Conservation (phyloP, 192 early-diverging fungal genomes). For the Backusella westeae region DNA sequence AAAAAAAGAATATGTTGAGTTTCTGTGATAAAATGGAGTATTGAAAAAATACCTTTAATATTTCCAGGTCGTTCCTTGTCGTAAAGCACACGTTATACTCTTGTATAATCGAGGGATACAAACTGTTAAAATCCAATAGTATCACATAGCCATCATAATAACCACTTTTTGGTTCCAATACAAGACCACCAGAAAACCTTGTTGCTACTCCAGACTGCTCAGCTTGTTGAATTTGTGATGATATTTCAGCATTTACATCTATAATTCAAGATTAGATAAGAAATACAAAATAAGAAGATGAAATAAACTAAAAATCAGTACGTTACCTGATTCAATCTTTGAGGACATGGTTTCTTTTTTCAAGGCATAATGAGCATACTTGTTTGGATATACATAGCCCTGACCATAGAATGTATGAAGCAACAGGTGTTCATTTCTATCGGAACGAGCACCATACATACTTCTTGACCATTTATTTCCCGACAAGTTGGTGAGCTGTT, state of each 20-base stretch:
- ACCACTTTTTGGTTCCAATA: constrained; percentile 96
- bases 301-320: not conserved
- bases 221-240: not conserved
- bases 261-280: not conserved
- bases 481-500: constrained; percentile 87
- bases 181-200: constrained; percentile 86
- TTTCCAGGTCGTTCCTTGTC: constrained; percentile 41
- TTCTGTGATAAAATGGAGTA: not conserved
- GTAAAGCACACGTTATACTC: constrained; percentile 99
- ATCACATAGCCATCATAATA: constrained; percentile 95
- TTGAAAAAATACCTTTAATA: not conserved
- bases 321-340: not conserved
- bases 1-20: not conserved
- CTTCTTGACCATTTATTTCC: constrained; percentile 86
- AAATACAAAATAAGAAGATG: constrained; percentile 23
- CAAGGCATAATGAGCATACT: constrained; percentile 24
- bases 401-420: constrained; percentile 92
- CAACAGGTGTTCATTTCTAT: constrained; percentile 94
- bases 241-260: not conserved
- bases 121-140: constrained; percentile 95
- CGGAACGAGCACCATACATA: constrained; percentile 87
- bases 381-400: constrained; percentile 94
- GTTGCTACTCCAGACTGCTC: not conserved
- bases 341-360: not conserved
- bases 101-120: constrained; percentile 99